Conservation (phyloP, 208 protist species). For the Leptomonas seymouri region DNA sequence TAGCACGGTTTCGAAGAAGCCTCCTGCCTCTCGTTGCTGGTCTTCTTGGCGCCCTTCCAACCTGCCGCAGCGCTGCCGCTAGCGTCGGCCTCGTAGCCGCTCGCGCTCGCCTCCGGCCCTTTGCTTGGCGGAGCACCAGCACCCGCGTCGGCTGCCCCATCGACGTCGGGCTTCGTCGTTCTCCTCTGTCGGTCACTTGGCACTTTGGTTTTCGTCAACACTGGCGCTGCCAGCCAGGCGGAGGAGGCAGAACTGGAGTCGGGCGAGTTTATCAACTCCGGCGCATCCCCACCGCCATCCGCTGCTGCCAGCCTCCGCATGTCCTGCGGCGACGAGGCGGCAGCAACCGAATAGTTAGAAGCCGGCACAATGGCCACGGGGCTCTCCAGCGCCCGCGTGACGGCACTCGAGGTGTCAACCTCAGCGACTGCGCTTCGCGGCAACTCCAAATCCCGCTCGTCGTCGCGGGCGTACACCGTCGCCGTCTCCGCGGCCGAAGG, state of each 20-base stretch:
- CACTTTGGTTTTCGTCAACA: background rate
- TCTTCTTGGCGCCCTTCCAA: background rate
- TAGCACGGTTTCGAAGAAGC: conserved; percentile 6
- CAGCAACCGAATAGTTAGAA: background rate
- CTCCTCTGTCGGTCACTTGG: conserved; percentile 3
- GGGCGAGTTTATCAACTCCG: background rate
- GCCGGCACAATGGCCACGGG: background rate
- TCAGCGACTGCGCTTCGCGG: too few species aligned
- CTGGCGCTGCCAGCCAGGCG: conserved; percentile 1
- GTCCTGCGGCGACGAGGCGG: conserved; percentile 4
- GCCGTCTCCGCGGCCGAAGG: conserved; percentile 9
- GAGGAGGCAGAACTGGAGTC: conserved; percentile 2
- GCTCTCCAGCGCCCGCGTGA: too few species aligned
- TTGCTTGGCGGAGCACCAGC: background rate
- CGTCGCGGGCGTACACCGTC: background rate
- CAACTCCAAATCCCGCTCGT: background rate
- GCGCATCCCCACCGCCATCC: background rate
- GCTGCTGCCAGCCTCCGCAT: background rate
- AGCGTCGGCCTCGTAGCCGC: background rate
- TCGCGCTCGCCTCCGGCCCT: background rate
- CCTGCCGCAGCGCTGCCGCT: conserved; percentile 1
- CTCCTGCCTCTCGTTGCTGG: background rate
- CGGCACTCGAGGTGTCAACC: too few species aligned
- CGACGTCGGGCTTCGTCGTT: background rate
- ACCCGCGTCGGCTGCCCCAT: background rate